Evolutionary conservation across 1,139 yeast species (phyloP), one percentile per base, ranked within the genome.

Genomic region (Williopsis jadinii): DNA sequence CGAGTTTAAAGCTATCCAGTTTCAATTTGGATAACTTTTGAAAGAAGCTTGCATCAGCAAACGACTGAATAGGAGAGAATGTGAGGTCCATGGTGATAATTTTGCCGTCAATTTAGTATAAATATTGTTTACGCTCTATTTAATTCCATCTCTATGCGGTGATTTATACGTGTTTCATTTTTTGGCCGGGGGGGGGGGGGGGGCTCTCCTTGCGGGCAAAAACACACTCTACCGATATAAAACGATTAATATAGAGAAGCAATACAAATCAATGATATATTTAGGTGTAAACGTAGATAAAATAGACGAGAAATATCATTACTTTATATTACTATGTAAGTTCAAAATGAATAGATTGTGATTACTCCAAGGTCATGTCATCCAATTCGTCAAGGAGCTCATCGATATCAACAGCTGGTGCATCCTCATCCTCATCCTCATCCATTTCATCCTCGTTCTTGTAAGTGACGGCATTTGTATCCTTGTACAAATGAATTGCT

Each of bases 331-430:
- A 6, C 6, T 19, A 6, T 19, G 24, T 19, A 6, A 6, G 6
- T 19, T 19, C 6, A 6, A 19, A 19, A 6, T 6, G 24, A 19
- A 19, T 19, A 19, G 6, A 6, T 6, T 6, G 24, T 19, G 24
- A n/a, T 24, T 64, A 68, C 30, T 83, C 88, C 60, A 87, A 71
- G 28, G 84, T 84, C 94, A 90, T 84, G 46, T 84, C 97, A 55
- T 88, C 97, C 59, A 90, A 72, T 60, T 90, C 97, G 56, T 92
- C 97, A 64, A 85, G 71, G 56, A 86, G 71, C 62, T 86, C 95
- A 55, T 85, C 95, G 41, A 86, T 74, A 47, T 78, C 84, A 49
- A 86, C 77, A 56, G 75, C 77, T 47, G 92, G 88, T 39, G 84
- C 86, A 56, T 80, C 88, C 38, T 78, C 87, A 33, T 80, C 87